Evolutionary conservation across 2,329 filamentous ascomycete species (phyloP), one percentile per base, ranked within the genome.

Genomic region (Ophiocordyceps camponoti-saundersi): DNA sequence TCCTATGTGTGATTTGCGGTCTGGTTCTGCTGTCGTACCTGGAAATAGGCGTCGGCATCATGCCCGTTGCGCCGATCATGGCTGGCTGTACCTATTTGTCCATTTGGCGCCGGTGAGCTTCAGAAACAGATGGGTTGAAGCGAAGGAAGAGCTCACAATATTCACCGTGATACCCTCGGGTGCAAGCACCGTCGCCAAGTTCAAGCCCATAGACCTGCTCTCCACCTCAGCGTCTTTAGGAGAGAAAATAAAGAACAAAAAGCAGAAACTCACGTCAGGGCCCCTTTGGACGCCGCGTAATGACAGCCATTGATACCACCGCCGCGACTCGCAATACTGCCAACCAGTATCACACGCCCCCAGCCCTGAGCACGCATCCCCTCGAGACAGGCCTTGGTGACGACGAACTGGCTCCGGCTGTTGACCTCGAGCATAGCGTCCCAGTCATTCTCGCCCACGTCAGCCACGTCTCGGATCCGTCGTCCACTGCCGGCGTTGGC

Each of bases 371-470:
- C 23, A 7, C 60, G 52, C 60, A 63, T 63, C 0, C 56, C 57
- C 13, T 52, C 47, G 2, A 62, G 32, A 41, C 60, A 62, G 1
- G 55, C 55, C 29, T 58, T 61, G 2, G 59, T 59, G 2, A 62
- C 56, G 5, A 61, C 59, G 44, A 63, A 62, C 44, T 62, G 60
- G 47, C 59, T 61, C 15, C 59, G 52, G 1, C 56, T 44, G 48
- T 63, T 61, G 26, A 63, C 53, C 30, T 62, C 60, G 52, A 63
- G 58, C 48, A 62, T 54, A 43, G 60, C 54, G 49, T 64, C 61
- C 61, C 61, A 64, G 40, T 63, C 60, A 2, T 60, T 59, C 32
- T 63, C 61, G 32, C 47, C 48, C 23, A 64, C 63, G 20, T 64
- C 53, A 3, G 49, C 46, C 22, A 60, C 51, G 47, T 64, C 59